Base-by-base conservation (phyloP, 225 moss, liverwort and hornwort species). In the Sphagnum contortum region DNA sequence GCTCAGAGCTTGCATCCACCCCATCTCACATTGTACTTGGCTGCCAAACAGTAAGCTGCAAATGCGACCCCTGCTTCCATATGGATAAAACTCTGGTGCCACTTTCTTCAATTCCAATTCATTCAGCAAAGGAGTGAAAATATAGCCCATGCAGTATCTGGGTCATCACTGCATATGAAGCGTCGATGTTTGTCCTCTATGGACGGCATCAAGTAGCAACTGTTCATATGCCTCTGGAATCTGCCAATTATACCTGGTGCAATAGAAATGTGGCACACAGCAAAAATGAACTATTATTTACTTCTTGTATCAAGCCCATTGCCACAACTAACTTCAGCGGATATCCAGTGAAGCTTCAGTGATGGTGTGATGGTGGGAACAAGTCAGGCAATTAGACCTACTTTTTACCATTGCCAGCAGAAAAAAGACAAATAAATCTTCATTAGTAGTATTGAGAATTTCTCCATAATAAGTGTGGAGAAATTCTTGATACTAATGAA, bases 191-290 rank as follows among this genome's bases (percentile, higher is more conserved):
- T 91, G 3, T 91, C 94, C 60, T 94, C 94, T 45, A 94, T 88
- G 60, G 94, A 29, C 1, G 29, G 0, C 94, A 69, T 94, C 94
- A 6, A 94, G 85, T 62, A 94, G 66, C 45, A 94, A 77, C 44
- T 91, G 91, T 70, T 94, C 94, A 59, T 94, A 94, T 44, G 91
- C 94, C 73, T 94, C 94, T 55, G 94, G 94, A 69, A 94, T 91
- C 64, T 94, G 91, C 61, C 74, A 78, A 7, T 87, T 57, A 65
- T 94, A 94, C 66, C 94, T 29, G 29, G 29, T 92, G 29, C 29
- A 29, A 29, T 29, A 29, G 29, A 29, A 29, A 29, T 29, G 29
- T 29, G 29, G 29, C 29, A 29, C 29, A 29, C 1, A 1, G 29
- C 29, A 29, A 1, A 29, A 29, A 29, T 1, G 1, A 29, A 29